These are phyloP conservation scores for Gentiana dahurica DNA, from an alignment of 257 asterid genomes.

Conservation along the genomic window DNA sequence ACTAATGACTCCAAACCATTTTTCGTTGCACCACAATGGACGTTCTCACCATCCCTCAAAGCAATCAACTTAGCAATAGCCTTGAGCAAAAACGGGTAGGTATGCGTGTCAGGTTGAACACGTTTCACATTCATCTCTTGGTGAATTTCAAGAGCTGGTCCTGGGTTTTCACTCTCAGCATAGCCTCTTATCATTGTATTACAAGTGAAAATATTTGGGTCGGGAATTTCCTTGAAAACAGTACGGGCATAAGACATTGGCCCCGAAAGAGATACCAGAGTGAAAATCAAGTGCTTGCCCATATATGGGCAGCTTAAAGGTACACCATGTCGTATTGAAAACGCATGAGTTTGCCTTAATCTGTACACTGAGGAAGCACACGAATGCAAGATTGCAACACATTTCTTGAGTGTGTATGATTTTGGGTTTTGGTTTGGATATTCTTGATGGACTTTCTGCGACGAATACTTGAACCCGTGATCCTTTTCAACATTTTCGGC, in stretches of 20 bases:
- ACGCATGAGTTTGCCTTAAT: slow-evolving; percentile 59
- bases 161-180: slow-evolving; percentile 66
- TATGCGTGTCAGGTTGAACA: slow-evolving; percentile 50
- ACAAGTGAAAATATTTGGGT: slow-evolving; percentile 67
- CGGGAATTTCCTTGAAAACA: slow-evolving; percentile 42
- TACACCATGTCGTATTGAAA: slow-evolving; percentile 56
- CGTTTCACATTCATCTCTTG: slow-evolving; percentile 23
- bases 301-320: slow-evolving; percentile 41
- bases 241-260: slow-evolving; percentile 58
- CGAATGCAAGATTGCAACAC: slow-evolving; percentile 60
- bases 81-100: slow-evolving; percentile 71
- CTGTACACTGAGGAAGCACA: slow-evolving; percentile 55
- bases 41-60: slow-evolving; percentile 60
- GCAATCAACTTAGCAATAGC: slow-evolving; percentile 47
- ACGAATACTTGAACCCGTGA: not conserved
- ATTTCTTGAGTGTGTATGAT: slow-evolving; percentile 45
- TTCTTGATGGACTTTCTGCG: slow-evolving; percentile 2
- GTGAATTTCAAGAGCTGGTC: slow-evolving; percentile 48
- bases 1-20: slow-evolving; percentile 64
- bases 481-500: not conserved
- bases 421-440: slow-evolving; percentile 10
- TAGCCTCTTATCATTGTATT: slow-evolving; percentile 77
- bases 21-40: slow-evolving; percentile 43
- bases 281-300: slow-evolving; percentile 60
- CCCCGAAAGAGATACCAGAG: slow-evolving; percentile 42